Evolutionary conservation across 805 yeast species (phyloP), one percentile per base, ranked within the genome.

Genomic region (Candida michaelii): DNA sequence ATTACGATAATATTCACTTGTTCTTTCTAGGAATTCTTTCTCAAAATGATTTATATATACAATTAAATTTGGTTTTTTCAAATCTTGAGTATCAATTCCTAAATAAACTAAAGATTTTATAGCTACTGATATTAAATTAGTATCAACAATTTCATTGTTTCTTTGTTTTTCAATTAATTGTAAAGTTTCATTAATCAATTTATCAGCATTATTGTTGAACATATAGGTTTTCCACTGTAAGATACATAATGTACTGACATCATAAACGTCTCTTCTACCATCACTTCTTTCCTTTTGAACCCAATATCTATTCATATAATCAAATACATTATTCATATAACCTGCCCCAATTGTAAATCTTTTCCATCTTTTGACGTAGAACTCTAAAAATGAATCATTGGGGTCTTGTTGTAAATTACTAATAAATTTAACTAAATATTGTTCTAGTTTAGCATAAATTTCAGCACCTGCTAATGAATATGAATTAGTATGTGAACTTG

Each of bases 271-370:
- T 49, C 89, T 77, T 55, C 88, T 80, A 13, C 97, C 97, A 60
- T 91, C 97, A 32, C 89, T 85, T 57, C 98, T 77, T 64, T 91
- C 98, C 58, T 95, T 90, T 53, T 85, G 86, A 33, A 95, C 97
- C 99, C 99, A 93, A 65, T 91, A 93, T 48, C 98, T 78, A 64
- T 93, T 93, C 78, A 93, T 82, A 64, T 93, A 93, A 61, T 91
- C 97, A 56, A 93, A 87, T 5, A 95, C 90, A 60, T 95, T 93
- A 62, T 89, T 89, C 60, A 93, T 67, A 63, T 88, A 86, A 12
- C 89, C 85, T 1, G 98, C 95, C 19, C 98, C 98, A 40, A 88
- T 81, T 16, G 95, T 80, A 60, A 77, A 93, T 46, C 98, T 77
- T 49, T 82, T 81, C 97, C 98, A 95, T 50, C 84, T 80, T 56